Evolutionary conservation across 495 filamentous ascomycete genomes (phyloP).

Genomic region (Lophiostoma macrostomum): DNA sequence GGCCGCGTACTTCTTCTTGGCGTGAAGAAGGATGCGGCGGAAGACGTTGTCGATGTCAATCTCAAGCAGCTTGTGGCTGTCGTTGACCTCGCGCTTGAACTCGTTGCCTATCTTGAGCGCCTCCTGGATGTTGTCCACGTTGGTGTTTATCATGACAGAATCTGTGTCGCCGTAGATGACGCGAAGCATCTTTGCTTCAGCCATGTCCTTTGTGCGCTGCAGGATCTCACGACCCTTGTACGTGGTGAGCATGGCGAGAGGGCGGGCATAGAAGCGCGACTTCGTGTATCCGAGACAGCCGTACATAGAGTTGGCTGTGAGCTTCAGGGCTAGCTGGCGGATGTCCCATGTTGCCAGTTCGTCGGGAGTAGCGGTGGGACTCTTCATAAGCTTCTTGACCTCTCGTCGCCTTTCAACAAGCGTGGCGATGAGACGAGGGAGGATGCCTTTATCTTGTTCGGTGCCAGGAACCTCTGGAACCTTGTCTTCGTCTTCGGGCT

Average conservation of each 20-base stretch:
- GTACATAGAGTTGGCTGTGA: conserved; percentile 99
- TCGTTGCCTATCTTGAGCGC: conserved; percentile 83
- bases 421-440: conserved; percentile 85
- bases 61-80: conserved; percentile 82
- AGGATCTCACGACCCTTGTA: conserved; percentile 98
- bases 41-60: conserved; percentile 99
- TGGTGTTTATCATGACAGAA: conserved; percentile 99
- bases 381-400: conserved; percentile 96
- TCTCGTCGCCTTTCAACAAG: conserved; percentile 81
- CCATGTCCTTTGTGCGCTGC: conserved; percentile 87
- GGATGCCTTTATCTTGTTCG: conserved; percentile 70
- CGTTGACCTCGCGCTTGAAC: conserved; percentile 79
- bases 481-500: conserved; percentile 79
- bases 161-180: conserved; percentile 99
- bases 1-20: conserved; percentile 99
- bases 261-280: conserved; percentile 94
- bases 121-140: conserved; percentile 87
- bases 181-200: conserved; percentile 78
- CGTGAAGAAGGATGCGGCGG: conserved; percentile 85
- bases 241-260: conserved; percentile 91
- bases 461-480: conserved; percentile 62
- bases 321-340: conserved; percentile 91
- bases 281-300: conserved; percentile 94
- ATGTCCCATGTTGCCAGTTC: conserved; percentile 96
- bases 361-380: conserved; percentile 78